Conservation (phyloP, 192 early-diverging fungal genomes). For the Gonapodya sp. region DNA sequence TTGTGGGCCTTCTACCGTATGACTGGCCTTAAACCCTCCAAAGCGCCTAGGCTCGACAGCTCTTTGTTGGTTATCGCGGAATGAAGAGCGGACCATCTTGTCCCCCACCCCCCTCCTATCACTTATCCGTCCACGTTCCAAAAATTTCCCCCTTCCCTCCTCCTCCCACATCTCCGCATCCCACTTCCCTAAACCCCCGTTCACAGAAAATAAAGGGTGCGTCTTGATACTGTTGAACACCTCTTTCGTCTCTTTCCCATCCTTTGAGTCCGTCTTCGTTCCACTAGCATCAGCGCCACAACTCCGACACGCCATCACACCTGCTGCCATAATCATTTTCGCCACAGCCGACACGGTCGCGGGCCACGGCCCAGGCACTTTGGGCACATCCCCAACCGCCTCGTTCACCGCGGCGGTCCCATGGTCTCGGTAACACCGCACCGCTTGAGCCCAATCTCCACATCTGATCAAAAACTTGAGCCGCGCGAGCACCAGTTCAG, state of each 20-base stretch:
- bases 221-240: background rate
- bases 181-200: background rate
- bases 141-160: background rate
- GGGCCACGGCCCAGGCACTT: background rate
- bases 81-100: no score
- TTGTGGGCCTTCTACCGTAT: no score
- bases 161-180: background rate
- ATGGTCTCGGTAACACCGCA: background rate
- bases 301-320: background rate
- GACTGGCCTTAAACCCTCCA: no score
- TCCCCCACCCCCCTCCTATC: no score
- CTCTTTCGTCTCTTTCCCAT: slow-evolving; percentile 1
- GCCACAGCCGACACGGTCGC: background rate
- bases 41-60: no score
- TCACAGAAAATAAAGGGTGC: background rate
- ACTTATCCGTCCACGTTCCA: background rate
- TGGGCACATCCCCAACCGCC: background rate
- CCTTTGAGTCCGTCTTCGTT: background rate
- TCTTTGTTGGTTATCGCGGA: no score
- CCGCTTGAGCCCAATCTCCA: background rate
- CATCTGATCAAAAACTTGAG: background rate
- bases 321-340: background rate
- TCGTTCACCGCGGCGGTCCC: background rate
- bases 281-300: background rate
- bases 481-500: background rate